Evolutionary conservation across 1,284 basidiomycete genomes (phyloP), one percentile per base, ranked within the genome.

Genomic region (Golubevia sp.): DNA sequence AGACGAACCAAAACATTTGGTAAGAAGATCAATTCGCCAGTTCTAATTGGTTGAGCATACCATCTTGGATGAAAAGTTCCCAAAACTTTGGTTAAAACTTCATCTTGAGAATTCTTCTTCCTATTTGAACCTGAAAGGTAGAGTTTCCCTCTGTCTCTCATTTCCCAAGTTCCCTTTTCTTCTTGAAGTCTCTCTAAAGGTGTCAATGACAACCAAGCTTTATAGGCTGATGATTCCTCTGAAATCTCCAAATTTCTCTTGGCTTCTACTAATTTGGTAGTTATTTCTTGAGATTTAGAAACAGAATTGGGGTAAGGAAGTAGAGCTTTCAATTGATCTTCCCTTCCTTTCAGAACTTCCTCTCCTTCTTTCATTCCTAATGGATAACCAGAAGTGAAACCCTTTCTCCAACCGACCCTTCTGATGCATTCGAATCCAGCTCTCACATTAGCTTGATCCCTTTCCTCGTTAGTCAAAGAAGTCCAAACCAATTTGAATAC

Each of bases 1-100:
- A 97, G 87, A 62, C 89, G 88, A 84, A 97, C 90, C 68, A 91
- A 85, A 74, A 92, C 87, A 84, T 97, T 97, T 53, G 94, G 95
- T 51, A 97, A 89, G 85, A 92, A 97, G 52, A 94, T 87, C 70
- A 90, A 89, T 76, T 91, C 89, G 55, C 92, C 94, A 0, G 70
- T 77, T 4, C 75, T 69, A 58, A 79, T 71, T 8, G 80, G 77
- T 20, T 50, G 56, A 5, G 61, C 26, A 62, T 71, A 83, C 79
- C 79, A 83, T 2, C 79, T 71, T 0, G 76, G 77, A 11, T 68
- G 55, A 5, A 56, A 8, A 5, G 59, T 55, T 15, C 63, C 66
- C 5, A 78, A 66, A 24, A 83, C 62, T 1, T 53, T 24, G n/a
- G 64, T 71, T 34, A 70, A 65, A 4, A 73, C 67, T 21, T 72